These are phyloP conservation scores for Incumbomyces lentus DNA, from an alignment of 2,329 filamentous ascomycete species.

Conservation along the genomic window DNA sequence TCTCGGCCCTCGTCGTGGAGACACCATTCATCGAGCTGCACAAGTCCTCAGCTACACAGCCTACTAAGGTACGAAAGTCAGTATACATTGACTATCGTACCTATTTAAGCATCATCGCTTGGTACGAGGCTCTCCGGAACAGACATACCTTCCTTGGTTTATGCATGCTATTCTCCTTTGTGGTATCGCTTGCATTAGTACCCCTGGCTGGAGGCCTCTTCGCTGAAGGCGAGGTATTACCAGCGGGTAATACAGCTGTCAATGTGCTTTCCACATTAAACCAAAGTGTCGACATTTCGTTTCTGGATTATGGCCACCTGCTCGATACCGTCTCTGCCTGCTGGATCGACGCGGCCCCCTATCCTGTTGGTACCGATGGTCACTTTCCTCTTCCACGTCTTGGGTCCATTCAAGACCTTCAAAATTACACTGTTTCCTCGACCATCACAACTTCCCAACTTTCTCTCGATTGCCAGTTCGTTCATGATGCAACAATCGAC, in stretches of 20 bases:
- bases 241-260: background rate
- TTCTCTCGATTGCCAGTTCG: constrained; percentile 1
- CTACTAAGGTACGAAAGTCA: constrained; percentile 3
- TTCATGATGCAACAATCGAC: background rate
- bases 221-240: constrained; percentile 1
- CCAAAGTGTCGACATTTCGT: background rate
- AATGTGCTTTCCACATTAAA: constrained; percentile 4
- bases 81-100: constrained; percentile 5
- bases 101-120: constrained; percentile 3
- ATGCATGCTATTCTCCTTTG: constrained; percentile 6
- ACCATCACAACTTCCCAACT: constrained; percentile 1
- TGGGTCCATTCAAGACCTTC: background rate
- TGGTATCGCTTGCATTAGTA: constrained; percentile 5
- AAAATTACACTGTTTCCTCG: constrained; percentile 2
- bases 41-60: constrained; percentile 1
- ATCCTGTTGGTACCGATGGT: constrained; percentile 4
- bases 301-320: background rate
- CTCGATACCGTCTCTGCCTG: constrained; percentile 2
- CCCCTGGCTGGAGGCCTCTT: constrained; percentile 3
- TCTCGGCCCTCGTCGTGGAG: constrained; percentile 3
- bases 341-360: constrained; percentile 2
- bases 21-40: constrained; percentile 5
- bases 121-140: constrained; percentile 5
- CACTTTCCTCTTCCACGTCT: constrained; percentile 1
- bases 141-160: constrained; percentile 3